Percentiles rank a stretch among this genome's conserved stretches.
phyloP scores from a whole-genome alignment of 2,329 filamentous ascomycete species.

The Botrytis fabae region DNA sequence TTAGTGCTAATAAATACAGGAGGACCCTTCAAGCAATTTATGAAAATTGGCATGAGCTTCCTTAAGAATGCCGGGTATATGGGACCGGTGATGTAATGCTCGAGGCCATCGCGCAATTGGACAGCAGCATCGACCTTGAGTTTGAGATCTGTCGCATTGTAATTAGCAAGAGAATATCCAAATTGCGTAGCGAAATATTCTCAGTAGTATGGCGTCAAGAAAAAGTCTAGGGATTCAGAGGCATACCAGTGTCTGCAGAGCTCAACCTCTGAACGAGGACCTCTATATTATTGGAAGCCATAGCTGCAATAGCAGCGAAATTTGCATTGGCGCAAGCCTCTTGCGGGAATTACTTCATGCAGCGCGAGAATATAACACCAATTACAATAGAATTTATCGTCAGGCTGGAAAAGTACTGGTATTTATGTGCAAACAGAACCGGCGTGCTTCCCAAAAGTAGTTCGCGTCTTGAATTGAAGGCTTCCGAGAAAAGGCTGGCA shows the following conservation, averaged over 20 bases:
- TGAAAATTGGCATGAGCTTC: conserved; percentile 86
- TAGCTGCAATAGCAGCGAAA: conserved; percentile 51
- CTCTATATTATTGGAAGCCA: conserved; percentile 62
- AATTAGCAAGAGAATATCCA: conserved; percentile 24
- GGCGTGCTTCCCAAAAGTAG: conserved; percentile 8
- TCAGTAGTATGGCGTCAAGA: background rate
- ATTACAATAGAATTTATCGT: conserved; percentile 3
- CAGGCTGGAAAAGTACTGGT: conserved; percentile 10
- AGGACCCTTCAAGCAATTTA: conserved; percentile 78
- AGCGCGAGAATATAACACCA: conserved; percentile 4
- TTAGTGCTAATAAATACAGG: conserved; percentile 91
- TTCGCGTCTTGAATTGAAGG: background rate
- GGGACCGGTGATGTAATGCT: conserved; percentile 77
- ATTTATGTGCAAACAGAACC: conserved; percentile 2
- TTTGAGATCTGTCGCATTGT: conserved; percentile 65
- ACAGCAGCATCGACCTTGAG: conserved; percentile 79
- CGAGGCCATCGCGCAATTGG: conserved; percentile 86
- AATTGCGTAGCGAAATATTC: background rate
- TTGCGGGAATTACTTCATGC: conserved; percentile 20
- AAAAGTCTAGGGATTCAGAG: conserved; percentile 7
- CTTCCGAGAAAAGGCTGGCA: background rate
- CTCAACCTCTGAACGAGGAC: conserved; percentile 58
- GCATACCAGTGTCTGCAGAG: conserved; percentile 45
- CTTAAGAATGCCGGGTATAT: conserved; percentile 81
- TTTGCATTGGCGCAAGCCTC: conserved; percentile 34